These are phyloP conservation scores for Glomus cerebriforme DNA, from an alignment of 192 early-diverging fungal species.

Conservation along the genomic window DNA sequence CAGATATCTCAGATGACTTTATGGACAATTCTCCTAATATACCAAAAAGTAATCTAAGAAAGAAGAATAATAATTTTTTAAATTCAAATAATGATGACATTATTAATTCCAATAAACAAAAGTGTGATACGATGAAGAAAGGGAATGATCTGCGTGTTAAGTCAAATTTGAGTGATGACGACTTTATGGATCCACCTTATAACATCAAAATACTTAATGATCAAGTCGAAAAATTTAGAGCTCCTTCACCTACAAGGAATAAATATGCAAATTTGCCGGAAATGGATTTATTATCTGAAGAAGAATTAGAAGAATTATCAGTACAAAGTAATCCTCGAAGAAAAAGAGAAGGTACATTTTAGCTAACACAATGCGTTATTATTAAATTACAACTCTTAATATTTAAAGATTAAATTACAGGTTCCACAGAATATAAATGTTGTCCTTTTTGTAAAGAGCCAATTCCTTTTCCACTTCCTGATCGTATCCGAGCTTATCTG, in stretches of 20 bases:
- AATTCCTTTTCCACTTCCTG: constrained; percentile 4
- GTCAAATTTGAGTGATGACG: not conserved
- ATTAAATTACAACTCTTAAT: not conserved
- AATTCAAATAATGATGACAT: no score
- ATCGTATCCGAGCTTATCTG: not conserved
- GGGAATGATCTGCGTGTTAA: no score
- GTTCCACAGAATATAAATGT: not conserved
- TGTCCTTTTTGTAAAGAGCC: constrained; percentile 11
- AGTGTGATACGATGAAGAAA: no score
- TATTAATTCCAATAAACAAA: no score
- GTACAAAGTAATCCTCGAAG: not conserved
- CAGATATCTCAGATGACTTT: no score
- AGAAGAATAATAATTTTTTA: no score
- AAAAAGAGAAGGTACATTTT: not conserved
- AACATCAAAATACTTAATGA: not conserved
- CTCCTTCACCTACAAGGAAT: not conserved
- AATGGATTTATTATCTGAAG: not conserved
- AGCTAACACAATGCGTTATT: not conserved
- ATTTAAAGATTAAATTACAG: not conserved
- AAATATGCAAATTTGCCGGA: not conserved
- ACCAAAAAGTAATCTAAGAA: no score
- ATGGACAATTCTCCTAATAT: no score
- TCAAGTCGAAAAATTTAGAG: not conserved
- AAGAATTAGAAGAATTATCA: not conserved
- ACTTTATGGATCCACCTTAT: no score